Evolutionary conservation across 163 green algal genomes (phyloP).

Genomic region (Prototheca wickerhamii): DNA sequence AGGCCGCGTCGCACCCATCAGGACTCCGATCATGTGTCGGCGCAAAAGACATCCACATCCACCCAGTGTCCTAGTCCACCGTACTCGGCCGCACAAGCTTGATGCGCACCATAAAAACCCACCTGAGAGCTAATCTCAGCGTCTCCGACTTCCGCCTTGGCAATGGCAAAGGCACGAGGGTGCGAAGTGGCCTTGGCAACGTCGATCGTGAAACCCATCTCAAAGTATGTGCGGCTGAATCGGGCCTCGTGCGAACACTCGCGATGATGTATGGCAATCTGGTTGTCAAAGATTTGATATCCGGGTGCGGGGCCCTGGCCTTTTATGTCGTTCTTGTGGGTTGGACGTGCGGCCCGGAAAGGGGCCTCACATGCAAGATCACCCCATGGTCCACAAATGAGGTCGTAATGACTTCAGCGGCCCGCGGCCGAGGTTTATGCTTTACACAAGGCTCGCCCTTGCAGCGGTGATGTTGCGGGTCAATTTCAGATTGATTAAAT

Average conservation of each 20-base stretch:
- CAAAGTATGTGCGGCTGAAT: not conserved
- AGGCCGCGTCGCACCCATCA: not conserved
- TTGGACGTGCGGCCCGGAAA: no score
- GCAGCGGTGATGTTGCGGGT: no score
- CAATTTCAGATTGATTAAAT: no score
- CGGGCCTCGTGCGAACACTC: not conserved
- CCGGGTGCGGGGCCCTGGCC: no score
- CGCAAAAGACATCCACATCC: not conserved
- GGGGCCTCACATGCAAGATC: no score
- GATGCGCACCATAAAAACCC: not conserved
- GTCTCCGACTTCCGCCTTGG: not conserved
- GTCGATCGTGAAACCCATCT: not conserved
- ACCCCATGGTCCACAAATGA: no score
- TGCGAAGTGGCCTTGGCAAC: not conserved
- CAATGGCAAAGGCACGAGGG: constrained; percentile 1
- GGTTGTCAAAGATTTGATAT: not conserved
- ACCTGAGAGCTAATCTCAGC: not conserved
- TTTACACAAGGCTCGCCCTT: no score
- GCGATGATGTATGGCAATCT: not conserved
- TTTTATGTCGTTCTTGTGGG: no score
- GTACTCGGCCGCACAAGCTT: not conserved
- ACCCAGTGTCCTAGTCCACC: not conserved
- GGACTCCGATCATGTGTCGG: not conserved
- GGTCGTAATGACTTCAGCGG: no score
- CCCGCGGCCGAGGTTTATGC: no score